Evolutionary conservation across 257 asterid genomes (phyloP).

Genomic region (Lycium ferocissimum): DNA sequence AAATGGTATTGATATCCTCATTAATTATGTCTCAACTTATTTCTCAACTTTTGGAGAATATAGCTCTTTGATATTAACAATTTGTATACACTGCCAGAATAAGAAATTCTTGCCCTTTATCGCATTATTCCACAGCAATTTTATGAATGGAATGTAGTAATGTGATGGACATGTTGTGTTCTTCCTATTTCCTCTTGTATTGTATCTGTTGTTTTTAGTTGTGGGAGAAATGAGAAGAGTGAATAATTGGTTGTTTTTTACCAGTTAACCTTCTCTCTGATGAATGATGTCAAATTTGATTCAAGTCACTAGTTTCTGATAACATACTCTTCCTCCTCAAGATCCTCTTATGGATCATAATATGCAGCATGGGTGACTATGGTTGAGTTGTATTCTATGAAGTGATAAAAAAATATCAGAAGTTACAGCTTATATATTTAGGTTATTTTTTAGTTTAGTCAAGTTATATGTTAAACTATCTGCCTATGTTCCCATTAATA

Average conservation of each 20-base stretch:
- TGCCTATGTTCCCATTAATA: background rate
- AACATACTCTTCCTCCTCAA: background rate
- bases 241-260: slow-evolving; percentile 10
- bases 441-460: background rate
- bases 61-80: background rate
- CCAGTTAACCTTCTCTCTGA: background rate
- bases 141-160: background rate
- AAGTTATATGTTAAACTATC: background rate
- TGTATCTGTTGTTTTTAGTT: background rate
- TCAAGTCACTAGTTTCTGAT: background rate
- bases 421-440: background rate
- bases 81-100: background rate
- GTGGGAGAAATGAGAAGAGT: background rate
- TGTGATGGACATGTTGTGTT: slow-evolving; percentile 7
- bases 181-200: background rate
- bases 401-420: slow-evolving; percentile 16
- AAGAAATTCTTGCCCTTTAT: background rate
- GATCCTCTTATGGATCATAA: slow-evolving; percentile 19
- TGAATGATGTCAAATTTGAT: background rate
- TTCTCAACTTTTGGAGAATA: background rate
- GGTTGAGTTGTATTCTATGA: background rate
- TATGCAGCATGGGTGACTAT: background rate
- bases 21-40: background rate
- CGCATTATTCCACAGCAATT: background rate
- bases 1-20: background rate